Evolutionary conservation across 768 basidiomycete genomes (phyloP).

Genomic region (Rossbeevera mucosa): DNA sequence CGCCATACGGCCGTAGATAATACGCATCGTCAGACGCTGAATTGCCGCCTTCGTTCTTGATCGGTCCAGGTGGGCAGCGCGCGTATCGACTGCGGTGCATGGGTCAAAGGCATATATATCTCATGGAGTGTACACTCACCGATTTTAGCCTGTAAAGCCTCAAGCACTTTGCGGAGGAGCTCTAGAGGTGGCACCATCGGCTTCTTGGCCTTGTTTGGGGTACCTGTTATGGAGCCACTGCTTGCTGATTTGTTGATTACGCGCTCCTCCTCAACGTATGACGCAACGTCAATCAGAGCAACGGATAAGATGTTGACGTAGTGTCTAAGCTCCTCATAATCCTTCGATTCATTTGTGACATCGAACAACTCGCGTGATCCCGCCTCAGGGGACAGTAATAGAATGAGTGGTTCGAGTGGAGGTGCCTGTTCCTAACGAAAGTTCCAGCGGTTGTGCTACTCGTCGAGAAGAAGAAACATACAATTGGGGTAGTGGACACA

Average conservation of each 20-base stretch:
- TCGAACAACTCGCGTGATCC: constrained; percentile 47
- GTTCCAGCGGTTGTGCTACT: neutral
- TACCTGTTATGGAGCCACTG: constrained; percentile 14
- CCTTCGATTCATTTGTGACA: constrained; percentile 46
- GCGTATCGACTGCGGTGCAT: constrained; percentile 53
- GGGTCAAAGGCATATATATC: neutral
- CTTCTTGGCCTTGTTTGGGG: constrained; percentile 29
- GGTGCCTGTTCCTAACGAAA: constrained; percentile 43
- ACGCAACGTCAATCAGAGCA: constrained; percentile 54
- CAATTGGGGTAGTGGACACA: constrained; percentile 2
- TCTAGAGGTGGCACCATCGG: constrained; percentile 41
- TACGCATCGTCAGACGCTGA: constrained; percentile 58
- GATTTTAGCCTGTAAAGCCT: constrained; percentile 55
- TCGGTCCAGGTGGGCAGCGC: constrained; percentile 71
- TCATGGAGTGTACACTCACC: constrained; percentile 38
- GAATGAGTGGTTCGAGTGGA: constrained; percentile 46
- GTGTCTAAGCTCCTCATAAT: constrained; percentile 58
- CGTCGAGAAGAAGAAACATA: constrained; percentile 9
- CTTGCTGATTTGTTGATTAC: constrained; percentile 7
- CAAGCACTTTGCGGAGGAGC: constrained; percentile 44
- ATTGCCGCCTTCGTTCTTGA: constrained; percentile 67
- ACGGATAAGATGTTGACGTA: constrained; percentile 54
- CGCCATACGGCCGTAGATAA: constrained; percentile 55
- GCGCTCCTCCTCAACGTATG: constrained; percentile 50
- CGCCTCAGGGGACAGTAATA: constrained; percentile 44